Base-by-base conservation (phyloP, 2,329 filamentous ascomycete species). In the Fusarium scirpi region DNA sequence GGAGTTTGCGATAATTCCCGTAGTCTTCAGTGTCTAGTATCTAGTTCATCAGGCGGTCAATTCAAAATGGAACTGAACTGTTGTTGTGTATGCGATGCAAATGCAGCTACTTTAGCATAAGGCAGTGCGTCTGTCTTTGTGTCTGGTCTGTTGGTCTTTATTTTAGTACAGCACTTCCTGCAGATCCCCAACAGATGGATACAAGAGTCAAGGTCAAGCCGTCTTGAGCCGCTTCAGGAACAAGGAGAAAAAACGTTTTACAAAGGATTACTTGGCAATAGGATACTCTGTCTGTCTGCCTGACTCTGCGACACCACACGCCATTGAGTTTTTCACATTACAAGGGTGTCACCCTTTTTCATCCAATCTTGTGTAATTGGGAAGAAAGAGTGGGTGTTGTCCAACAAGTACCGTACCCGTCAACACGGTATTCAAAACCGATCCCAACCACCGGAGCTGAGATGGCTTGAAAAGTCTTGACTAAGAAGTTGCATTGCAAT, bases 1-100 rank as follows among this genome's bases (percentile, higher is more conserved):
- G 56, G 29, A 43, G 24, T 40, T 49, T 58, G 16, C 60, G 65
- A 68, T 40, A 59, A 65, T 38, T 65, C 45, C 53, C 62, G 62
- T 65, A 58, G 60, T 63, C 49, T 52, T 12, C 30, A 38, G 34
- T n/a, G 34, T 51, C 30, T 27, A 40, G 30, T 40, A 13, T 40
- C 24, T 29, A 44, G 41, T 24, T 44, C 41, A 49, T 46, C 29
- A 47, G 48, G 62, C 61, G 62, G 62, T 65, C 62, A 65, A 46
- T 56, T 22, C 20, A 43, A 57, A 30, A 38, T 38, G 34, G 18
- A 38, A 38, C 18, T 2, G 18, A n/a, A 38, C 34, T n/a, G 34
- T 30, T 44, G 24, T 15, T 43, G 24, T 30, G 30, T 53, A 38
- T 44, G 29, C 45, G 18, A 44, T 45, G 53, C 53, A 47, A 40